phyloP scores from a whole-genome alignment of 768 basidiomycete genomes.

The Myochromella boudieri region DNA sequence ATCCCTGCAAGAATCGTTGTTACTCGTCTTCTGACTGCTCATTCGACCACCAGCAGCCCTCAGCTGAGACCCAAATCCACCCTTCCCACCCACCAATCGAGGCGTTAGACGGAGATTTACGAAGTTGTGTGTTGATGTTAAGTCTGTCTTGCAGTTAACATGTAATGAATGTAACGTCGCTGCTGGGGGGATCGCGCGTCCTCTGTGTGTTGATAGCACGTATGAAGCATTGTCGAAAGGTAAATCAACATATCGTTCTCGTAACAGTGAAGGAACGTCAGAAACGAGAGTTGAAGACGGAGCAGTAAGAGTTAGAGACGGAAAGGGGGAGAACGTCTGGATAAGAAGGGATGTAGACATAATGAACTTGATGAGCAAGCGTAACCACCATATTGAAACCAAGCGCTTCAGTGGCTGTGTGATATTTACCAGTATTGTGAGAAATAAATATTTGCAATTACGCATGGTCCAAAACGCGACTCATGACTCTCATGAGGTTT shows the following conservation, averaged over 20 bases:
- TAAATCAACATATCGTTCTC: slow-evolving; percentile 33
- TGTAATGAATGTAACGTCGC: slow-evolving; percentile 27
- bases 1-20: slow-evolving; percentile 94
- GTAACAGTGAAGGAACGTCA: slow-evolving; percentile 31
- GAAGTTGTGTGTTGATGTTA: slow-evolving; percentile 27
- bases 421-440: too few species aligned
- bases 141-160: slow-evolving; percentile 12
- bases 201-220: slow-evolving; percentile 38
- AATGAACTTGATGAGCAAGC: too few species aligned
- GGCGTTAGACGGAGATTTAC: slow-evolving; percentile 76
- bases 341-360: slow-evolving; percentile 36
- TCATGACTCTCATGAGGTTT: too few species aligned
- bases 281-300: slow-evolving; percentile 28
- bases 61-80: slow-evolving; percentile 95
- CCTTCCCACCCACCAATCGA: slow-evolving; percentile 85
- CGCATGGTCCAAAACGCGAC: too few species aligned
- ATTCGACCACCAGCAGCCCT: slow-evolving; percentile 97
- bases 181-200: slow-evolving; percentile 27
- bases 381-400: too few species aligned
- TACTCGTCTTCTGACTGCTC: slow-evolving; percentile 94
- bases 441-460: too few species aligned
- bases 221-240: slow-evolving; percentile 29
- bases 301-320: slow-evolving; percentile 31
- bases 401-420: too few species aligned
- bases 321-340: slow-evolving; percentile 38